Percentiles rank a stretch among this genome's conserved stretches.
Conservation (phyloP, 1,139 yeast species). For the Taiozyma onychis region DNA sequence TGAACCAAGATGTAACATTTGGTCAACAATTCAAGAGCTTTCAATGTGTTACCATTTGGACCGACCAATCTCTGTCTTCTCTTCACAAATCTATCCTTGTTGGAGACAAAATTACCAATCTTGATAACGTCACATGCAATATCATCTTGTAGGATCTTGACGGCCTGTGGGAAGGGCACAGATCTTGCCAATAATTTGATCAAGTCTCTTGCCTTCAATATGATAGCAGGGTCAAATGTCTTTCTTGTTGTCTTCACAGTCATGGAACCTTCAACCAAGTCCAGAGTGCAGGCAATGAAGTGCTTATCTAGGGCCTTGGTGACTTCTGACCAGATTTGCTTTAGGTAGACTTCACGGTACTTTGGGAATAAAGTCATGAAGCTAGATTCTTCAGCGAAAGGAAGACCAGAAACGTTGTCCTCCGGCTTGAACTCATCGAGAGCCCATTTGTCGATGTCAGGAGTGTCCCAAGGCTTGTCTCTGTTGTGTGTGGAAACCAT, state of each 20-base stretch:
- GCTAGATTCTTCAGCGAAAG: conserved; percentile 91
- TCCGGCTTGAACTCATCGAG: conserved; percentile 86
- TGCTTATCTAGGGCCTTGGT: conserved; percentile 70
- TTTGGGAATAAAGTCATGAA: conserved; percentile 95
- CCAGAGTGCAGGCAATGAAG: conserved; percentile 74
- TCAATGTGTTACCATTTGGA: conserved; percentile 93
- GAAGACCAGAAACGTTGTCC: conserved; percentile 77
- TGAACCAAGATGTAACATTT: conserved; percentile 93
- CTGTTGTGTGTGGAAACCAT: conserved; percentile 93
- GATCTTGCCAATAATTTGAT: conserved; percentile 92
- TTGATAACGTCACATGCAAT: conserved; percentile 94
- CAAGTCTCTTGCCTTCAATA: conserved; percentile 90
- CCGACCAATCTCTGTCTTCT: conserved; percentile 96
- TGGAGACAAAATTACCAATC: conserved; percentile 83
- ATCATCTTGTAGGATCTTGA: conserved; percentile 85
- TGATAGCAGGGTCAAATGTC: conserved; percentile 92
- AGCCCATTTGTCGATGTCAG: conserved; percentile 92
- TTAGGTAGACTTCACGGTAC: conserved; percentile 86
- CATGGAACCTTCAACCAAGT: conserved; percentile 96
- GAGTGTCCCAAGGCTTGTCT: conserved; percentile 98
- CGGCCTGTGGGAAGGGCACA: conserved; percentile 96
- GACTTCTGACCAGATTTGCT: conserved; percentile 91
- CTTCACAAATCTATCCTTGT: conserved; percentile 90
- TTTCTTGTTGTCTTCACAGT: conserved; percentile 93
- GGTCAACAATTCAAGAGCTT: conserved; percentile 89